Percentiles rank a stretch among this genome's conserved stretches.
These are phyloP conservation scores for Nematocida minor DNA, from an alignment of 371 early-diverging fungal genomes.

Conservation along the genomic window DNA sequence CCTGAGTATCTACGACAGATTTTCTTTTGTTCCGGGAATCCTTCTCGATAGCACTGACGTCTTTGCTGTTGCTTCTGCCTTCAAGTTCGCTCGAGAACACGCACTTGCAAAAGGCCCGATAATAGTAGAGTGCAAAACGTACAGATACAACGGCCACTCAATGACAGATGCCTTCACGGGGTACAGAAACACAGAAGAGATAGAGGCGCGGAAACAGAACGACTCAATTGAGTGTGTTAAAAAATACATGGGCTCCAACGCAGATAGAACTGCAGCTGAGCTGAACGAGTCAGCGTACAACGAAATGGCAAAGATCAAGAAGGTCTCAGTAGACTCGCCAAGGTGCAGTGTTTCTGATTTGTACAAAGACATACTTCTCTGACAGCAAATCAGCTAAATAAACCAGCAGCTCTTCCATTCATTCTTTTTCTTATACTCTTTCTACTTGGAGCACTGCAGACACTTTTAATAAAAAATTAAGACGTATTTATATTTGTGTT, in stretches of 20 bases:
- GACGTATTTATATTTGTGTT: too few species aligned
- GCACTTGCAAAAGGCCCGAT: conserved; percentile 72
- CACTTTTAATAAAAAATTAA: too few species aligned
- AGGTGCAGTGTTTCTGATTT: conserved; percentile 6
- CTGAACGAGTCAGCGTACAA: conserved; percentile 23
- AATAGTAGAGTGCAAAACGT: conserved; percentile 87
- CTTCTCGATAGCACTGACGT: conserved; percentile 72
- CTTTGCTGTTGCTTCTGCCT: conserved; percentile 40
- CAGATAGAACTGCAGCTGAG: background rate
- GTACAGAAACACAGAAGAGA: conserved; percentile 47
- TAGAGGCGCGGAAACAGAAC: conserved; percentile 8
- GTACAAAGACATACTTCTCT: conserved; percentile 25
- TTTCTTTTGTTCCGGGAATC: conserved; percentile 88
- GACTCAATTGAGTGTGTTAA: conserved; percentile 49
- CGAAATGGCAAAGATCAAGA: conserved; percentile 35
- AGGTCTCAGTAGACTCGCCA: background rate
- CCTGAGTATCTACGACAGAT: conserved; percentile 85
- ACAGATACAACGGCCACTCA: conserved; percentile 97
- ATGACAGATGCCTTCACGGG: conserved; percentile 53
- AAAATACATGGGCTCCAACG: background rate
- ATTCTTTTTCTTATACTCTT: too few species aligned
- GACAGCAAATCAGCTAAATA: too few species aligned
- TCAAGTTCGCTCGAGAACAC: conserved; percentile 53
- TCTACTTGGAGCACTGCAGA: too few species aligned
- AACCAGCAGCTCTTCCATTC: too few species aligned